Conservation (phyloP, 768 basidiomycete genomes). For the Boletus patriciae region DNA sequence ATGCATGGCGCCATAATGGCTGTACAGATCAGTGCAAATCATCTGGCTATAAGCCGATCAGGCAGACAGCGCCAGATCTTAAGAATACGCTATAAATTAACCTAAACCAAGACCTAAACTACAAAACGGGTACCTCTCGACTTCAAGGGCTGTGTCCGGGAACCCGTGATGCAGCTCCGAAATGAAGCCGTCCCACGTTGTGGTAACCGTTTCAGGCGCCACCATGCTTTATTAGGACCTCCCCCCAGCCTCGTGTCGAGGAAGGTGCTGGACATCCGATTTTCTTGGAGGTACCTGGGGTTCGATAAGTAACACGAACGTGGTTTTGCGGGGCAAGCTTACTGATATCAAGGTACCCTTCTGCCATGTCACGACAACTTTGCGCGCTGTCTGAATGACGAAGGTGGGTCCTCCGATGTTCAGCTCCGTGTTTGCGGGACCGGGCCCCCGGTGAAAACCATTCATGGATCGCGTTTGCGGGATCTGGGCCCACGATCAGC, state of each 20-base stretch:
- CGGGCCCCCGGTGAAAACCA: constrained; percentile 8
- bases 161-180: neutral
- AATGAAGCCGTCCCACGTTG: constrained; percentile 16
- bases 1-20: neutral
- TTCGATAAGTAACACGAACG: constrained; percentile 8
- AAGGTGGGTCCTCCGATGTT: constrained; percentile 17
- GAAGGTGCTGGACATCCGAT: constrained; percentile 6
- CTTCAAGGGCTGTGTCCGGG: constrained; percentile 1
- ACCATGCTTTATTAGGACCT: constrained; percentile 14
- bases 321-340: neutral
- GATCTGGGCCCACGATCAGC: constrained; percentile 26
- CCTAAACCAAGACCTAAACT: constrained; percentile 1
- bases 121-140: constrained; percentile 3
- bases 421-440: constrained; percentile 1
- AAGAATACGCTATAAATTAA: constrained; percentile 7
- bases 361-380: constrained; percentile 14
- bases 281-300: constrained; percentile 28
- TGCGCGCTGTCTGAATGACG: constrained; percentile 27
- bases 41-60: constrained; percentile 6
- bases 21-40: constrained; percentile 5
- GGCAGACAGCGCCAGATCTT: neutral
- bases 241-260: constrained; percentile 20
- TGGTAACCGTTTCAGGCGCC: neutral
- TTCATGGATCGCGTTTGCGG: constrained; percentile 14
- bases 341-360: constrained; percentile 27